Base-by-base conservation (phyloP, 805 yeast species). In the Starmera pachycereana region DNA sequence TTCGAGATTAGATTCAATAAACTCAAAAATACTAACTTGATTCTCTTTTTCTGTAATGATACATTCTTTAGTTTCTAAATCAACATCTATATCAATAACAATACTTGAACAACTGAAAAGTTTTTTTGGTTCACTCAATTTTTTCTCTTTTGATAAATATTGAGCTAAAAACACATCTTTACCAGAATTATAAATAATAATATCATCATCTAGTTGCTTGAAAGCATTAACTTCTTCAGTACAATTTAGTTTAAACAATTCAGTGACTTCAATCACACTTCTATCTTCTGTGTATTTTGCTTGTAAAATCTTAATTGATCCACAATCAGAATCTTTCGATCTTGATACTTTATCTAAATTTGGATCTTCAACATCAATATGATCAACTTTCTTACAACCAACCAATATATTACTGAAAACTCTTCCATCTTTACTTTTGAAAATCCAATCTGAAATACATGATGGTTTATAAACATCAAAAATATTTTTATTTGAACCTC, bases 361-460 rank as follows among this genome's bases (percentile, higher is more conserved):
- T 22, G 7, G 9, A 7, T 22, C 27, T 5, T 22, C 27, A 22
- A 22, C 27, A 22, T 22, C 27, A 22, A 22, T 5, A 4, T 22
- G 27, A 22, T 22, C 6, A 22, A 40, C 40, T 1, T 47, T 39
- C 10, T 38, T 37, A 41, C 68, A 64, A 1, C 70, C 69, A 18
- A 66, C 40, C 9, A 65, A 43, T 8, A 65, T 29, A 34, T 57
- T 48, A 38, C 54, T 50, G 27, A 45, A 51, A 12, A 50, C 40
- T 41, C 45, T 50, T 8, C 27, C 27, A 9, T 37, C 47, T 0
- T 40, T 27, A 2, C 44, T 43, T 1, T 53, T 52, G 3, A 64
- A 49, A 12, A 51, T 47, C 71, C 69, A 66, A 37, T 57, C 58
- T n/a, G 57, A 45, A 4, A 66, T 25, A 8, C 57, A 48, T 8